Conservation (phyloP, 192 early-diverging fungal genomes). For the Gonapodya sp. region DNA sequence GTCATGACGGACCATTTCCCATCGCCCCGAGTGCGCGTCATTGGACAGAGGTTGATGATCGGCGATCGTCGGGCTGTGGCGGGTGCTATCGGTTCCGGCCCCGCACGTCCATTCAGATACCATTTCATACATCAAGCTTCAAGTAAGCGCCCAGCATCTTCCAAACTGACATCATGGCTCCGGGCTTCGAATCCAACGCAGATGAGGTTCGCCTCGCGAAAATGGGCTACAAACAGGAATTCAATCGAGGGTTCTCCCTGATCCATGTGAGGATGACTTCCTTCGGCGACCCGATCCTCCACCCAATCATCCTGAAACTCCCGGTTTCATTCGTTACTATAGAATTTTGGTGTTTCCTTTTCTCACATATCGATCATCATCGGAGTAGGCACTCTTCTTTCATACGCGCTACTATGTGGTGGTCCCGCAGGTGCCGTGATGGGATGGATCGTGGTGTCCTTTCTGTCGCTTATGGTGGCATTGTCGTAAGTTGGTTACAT, state of each 20-base stretch:
- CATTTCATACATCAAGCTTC: too few species aligned
- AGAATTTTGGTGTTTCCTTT: constrained; percentile 23
- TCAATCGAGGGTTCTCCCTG: constrained; percentile 13
- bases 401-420: constrained; percentile 12
- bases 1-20: too few species aligned
- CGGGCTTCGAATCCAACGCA: too few species aligned
- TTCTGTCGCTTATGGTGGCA: neutral
- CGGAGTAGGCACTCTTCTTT: constrained; percentile 23
- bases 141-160: too few species aligned
- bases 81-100: too few species aligned
- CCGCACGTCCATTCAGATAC: too few species aligned
- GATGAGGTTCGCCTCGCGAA: constrained; percentile 22
- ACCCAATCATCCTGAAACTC: neutral
- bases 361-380: constrained; percentile 26
- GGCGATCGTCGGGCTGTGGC: too few species aligned
- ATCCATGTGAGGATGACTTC: neutral
- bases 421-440: neutral
- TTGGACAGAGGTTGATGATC: too few species aligned
- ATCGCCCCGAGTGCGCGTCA: too few species aligned
- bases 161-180: too few species aligned
- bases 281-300: neutral
- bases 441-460: neutral
- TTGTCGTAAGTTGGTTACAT: neutral
- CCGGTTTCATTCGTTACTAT: neutral
- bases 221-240: constrained; percentile 31